Percentiles rank a stretch among this genome's conserved stretches.
phyloP scores from a whole-genome alignment of 768 basidiomycete species.

The Mycena latifolia region DNA sequence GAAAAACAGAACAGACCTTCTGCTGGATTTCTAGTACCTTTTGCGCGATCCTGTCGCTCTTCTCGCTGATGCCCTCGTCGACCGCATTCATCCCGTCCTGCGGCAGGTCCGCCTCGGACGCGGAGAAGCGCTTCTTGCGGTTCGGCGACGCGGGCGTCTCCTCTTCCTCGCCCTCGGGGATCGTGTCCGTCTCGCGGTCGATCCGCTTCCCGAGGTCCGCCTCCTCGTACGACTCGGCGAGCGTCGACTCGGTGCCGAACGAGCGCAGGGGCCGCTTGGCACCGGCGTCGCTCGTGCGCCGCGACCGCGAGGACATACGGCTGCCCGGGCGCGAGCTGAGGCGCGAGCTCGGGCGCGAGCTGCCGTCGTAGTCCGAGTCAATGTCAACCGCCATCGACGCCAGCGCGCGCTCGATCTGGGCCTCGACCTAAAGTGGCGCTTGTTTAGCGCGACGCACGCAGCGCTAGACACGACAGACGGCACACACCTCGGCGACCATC shows the following conservation, averaged over 20 bases:
- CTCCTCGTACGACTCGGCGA: slow-evolving; percentile 75
- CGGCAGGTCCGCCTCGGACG: slow-evolving; percentile 68
- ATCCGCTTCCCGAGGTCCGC: slow-evolving; percentile 52
- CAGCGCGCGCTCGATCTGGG: slow-evolving; percentile 89
- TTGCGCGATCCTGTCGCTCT: slow-evolving; percentile 89
- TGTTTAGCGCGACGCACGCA: neutral
- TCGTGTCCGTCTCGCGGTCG: slow-evolving; percentile 64
- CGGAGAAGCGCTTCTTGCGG: slow-evolving; percentile 86
- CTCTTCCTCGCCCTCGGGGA: slow-evolving; percentile 70
- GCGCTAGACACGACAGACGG: neutral
- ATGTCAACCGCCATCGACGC: slow-evolving; percentile 88
- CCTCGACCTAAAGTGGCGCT: slow-evolving; percentile 67
- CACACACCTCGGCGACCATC: slow-evolving; percentile 82
- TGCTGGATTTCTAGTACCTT: slow-evolving; percentile 92
- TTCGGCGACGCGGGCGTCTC: slow-evolving; percentile 53
- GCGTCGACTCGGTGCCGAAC: slow-evolving; percentile 83
- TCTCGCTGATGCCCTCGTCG: slow-evolving; percentile 85
- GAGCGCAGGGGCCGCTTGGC: slow-evolving; percentile 71
- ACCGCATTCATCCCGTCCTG: slow-evolving; percentile 90
- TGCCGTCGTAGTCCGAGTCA: slow-evolving; percentile 76
- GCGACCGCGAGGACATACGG: slow-evolving; percentile 70
- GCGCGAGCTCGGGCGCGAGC: slow-evolving; percentile 77
- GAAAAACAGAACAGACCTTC: slow-evolving; percentile 67
- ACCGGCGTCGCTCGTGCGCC: slow-evolving; percentile 69
- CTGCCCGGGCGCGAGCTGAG: slow-evolving; percentile 70